Conservation (phyloP, 257 asterid genomes). For the Echium plantagineum region DNA sequence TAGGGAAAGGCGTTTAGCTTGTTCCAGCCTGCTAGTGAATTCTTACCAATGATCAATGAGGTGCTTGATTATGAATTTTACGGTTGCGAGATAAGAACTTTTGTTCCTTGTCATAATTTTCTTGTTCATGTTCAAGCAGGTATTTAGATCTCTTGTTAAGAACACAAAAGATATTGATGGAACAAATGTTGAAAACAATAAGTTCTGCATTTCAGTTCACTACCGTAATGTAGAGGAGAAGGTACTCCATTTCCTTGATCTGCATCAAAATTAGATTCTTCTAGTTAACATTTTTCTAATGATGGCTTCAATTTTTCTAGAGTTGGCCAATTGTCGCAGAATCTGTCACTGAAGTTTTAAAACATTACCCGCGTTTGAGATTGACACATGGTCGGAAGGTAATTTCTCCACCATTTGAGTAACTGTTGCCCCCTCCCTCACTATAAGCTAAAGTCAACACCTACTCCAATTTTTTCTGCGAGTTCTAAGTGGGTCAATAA, state of each 20-base stretch:
- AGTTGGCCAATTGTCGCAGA: constrained; percentile 58
- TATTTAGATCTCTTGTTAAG: constrained; percentile 53
- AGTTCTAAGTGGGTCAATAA: too few relatives aligned
- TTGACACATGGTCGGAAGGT: constrained; percentile 98
- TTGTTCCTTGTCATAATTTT: neutral
- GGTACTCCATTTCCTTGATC: constrained; percentile 25
- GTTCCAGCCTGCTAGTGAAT: constrained; percentile 94
- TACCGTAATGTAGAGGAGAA: constrained; percentile 87
- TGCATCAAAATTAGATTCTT: neutral
- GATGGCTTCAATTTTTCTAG: constrained; percentile 26
- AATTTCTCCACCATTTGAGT: constrained; percentile 7
- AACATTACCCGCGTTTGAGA: constrained; percentile 63
- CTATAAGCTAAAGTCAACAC: neutral
- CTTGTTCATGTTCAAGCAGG: constrained; percentile 29
- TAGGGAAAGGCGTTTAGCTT: constrained; percentile 85
- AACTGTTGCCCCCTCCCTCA: neutral
- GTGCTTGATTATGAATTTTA: constrained; percentile 19
- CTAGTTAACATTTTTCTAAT: neutral
- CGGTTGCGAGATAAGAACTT: neutral
- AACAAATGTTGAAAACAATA: constrained; percentile 79
- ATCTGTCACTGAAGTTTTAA: constrained; percentile 47
- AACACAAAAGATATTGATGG: constrained; percentile 60
- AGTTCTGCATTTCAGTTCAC: constrained; percentile 90
- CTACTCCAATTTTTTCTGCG: neutral
- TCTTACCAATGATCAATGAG: constrained; percentile 82